phyloP scores from a whole-genome alignment of 2,329 filamentous ascomycete species.

The Trichoderma hamatum region DNA sequence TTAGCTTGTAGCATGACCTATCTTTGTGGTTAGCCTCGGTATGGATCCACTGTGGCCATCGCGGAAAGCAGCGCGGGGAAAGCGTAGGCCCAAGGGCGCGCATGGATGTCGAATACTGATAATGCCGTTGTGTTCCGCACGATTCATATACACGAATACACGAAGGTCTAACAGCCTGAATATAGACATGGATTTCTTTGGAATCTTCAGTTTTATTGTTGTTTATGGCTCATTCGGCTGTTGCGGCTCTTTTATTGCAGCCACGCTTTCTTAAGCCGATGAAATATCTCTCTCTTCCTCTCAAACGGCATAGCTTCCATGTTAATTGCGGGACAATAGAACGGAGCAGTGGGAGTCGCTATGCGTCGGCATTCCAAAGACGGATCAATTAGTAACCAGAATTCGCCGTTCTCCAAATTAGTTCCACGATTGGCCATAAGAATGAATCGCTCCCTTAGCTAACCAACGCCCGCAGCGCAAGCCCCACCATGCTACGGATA shows the following conservation, averaged over 20 bases:
- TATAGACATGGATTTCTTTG: background rate
- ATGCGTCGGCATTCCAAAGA: background rate
- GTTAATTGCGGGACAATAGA: background rate
- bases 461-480: background rate
- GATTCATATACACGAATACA: background rate
- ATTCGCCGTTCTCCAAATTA: background rate
- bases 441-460: background rate
- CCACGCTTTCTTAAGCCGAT: no score
- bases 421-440: background rate
- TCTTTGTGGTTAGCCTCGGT: background rate
- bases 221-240: no score
- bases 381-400: background rate
- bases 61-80: background rate
- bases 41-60: background rate
- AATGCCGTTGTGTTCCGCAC: background rate
- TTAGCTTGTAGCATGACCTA: no score
- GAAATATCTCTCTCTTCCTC: background rate
- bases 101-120: background rate
- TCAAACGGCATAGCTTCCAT: background rate
- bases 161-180: background rate
- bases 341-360: background rate
- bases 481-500: background rate
- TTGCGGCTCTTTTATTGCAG: background rate
- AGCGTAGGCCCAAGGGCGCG: background rate
- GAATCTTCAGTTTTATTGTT: background rate